Evolutionary conservation across 1,284 basidiomycete species (phyloP).

Genomic region (Ustilago curta): DNA sequence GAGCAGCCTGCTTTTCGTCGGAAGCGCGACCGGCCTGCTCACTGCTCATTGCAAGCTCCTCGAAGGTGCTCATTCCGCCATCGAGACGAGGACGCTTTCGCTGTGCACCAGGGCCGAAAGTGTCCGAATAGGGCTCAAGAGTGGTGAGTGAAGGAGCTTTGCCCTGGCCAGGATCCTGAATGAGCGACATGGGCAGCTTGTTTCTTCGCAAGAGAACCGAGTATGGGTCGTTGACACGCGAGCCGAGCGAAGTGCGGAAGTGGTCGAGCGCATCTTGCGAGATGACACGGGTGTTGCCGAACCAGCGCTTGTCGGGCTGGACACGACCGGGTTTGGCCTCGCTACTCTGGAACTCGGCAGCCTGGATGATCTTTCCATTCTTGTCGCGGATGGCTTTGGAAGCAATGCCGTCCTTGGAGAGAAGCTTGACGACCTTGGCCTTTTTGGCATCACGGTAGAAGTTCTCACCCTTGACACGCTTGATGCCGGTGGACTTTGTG

Average conservation of each 20-base stretch:
- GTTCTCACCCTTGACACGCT: constrained; percentile 65
- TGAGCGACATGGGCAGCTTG: constrained; percentile 68
- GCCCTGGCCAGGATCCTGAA: constrained; percentile 63
- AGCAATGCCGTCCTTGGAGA: constrained; percentile 64
- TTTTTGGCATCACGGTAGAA: constrained; percentile 69
- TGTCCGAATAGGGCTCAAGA: constrained; percentile 64
- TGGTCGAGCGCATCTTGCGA: constrained; percentile 73
- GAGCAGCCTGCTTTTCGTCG: constrained; percentile 55
- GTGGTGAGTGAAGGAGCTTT: constrained; percentile 63
- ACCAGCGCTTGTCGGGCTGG: constrained; percentile 68
- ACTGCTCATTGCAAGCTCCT: constrained; percentile 62
- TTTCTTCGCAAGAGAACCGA: constrained; percentile 65
- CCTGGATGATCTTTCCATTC: constrained; percentile 65
- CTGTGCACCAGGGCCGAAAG: constrained; percentile 67
- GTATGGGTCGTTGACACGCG: constrained; percentile 67
- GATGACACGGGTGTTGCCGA: constrained; percentile 93
- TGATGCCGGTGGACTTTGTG: constrained; percentile 55
- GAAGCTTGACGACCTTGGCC: constrained; percentile 68
- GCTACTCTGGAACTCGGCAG: constrained; percentile 65
- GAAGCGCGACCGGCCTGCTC: constrained; percentile 51
- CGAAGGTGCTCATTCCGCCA: constrained; percentile 61
- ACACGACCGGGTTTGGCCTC: constrained; percentile 68
- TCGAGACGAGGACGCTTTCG: constrained; percentile 68
- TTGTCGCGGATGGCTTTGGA: constrained; percentile 66
- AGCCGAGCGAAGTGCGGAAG: constrained; percentile 65